Percentiles rank a stretch among this genome's conserved stretches.
phyloP scores from a whole-genome alignment of 2,329 filamentous ascomycete species.

The Cadophora gregata region DNA sequence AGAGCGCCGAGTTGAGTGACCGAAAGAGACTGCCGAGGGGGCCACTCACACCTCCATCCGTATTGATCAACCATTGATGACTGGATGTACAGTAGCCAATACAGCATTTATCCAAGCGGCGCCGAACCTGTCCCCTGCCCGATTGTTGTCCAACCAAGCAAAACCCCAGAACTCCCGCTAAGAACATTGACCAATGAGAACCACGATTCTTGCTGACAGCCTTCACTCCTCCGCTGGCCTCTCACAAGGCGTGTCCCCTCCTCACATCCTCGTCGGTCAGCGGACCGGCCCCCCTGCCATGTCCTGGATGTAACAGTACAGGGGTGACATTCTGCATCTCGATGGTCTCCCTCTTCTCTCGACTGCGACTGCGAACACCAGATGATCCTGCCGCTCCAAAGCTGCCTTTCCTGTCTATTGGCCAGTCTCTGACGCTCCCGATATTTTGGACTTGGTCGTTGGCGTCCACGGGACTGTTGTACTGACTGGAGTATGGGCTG shows the following conservation, averaged over 20 bases:
- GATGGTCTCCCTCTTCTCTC: slow-evolving; percentile 31
- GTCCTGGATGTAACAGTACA: slow-evolving; percentile 38
- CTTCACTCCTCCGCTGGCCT: not conserved
- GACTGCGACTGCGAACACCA: slow-evolving; percentile 20
- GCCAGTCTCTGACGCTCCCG: slow-evolving; percentile 28
- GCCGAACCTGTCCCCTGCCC: not conserved
- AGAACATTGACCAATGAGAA: slow-evolving; percentile 2
- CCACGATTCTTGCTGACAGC: not conserved
- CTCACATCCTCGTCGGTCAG: slow-evolving; percentile 35
- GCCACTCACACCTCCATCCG: not conserved
- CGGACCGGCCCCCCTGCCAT: slow-evolving; percentile 28
- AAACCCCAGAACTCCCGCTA: slow-evolving; percentile 16
- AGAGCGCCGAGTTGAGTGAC: not conserved
- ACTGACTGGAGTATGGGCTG: slow-evolving; percentile 65
- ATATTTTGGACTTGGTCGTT: slow-evolving; percentile 15
- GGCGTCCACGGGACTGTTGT: slow-evolving; percentile 58
- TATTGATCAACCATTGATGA: no score
- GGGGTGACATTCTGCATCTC: slow-evolving; percentile 40
- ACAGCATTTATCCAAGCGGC: not conserved
- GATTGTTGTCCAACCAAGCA: not conserved
- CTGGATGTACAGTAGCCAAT: no score
- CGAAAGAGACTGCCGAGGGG: not conserved
- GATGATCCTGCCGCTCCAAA: slow-evolving; percentile 14
- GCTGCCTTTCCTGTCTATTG: slow-evolving; percentile 33
- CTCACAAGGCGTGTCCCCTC: slow-evolving; percentile 33